Percentiles rank a stretch among this genome's conserved stretches.
These are phyloP conservation scores for Fusarium verrucosum DNA, from an alignment of 2,329 filamentous ascomycete genomes.

Conservation along the genomic window DNA sequence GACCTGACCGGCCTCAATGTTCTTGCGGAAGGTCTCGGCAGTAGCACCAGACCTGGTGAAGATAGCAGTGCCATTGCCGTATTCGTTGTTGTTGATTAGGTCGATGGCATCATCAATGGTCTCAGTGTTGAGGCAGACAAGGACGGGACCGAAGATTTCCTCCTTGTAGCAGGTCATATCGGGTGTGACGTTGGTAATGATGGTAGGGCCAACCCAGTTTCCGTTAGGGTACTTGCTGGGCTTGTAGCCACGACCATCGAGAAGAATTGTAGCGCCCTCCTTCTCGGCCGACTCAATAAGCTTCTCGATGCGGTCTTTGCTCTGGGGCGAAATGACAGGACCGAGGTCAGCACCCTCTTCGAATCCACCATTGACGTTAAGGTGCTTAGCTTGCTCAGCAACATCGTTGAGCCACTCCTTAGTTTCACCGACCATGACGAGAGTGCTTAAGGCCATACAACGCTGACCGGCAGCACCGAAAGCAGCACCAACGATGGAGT, in stretches of 20 bases:
- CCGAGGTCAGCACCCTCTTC: slow-evolving; percentile 82
- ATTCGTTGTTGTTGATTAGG: slow-evolving; percentile 85
- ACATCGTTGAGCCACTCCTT: slow-evolving; percentile 84
- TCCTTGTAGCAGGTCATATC: slow-evolving; percentile 86
- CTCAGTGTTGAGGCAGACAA: slow-evolving; percentile 81
- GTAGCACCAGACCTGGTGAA: slow-evolving; percentile 83
- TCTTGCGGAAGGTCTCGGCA: slow-evolving; percentile 79
- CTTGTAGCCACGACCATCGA: slow-evolving; percentile 80
- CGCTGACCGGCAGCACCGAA: slow-evolving; percentile 87
- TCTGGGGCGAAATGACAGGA: slow-evolving; percentile 82
- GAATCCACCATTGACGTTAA: slow-evolving; percentile 83
- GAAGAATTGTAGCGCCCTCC: slow-evolving; percentile 83
- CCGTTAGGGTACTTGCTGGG: slow-evolving; percentile 83
- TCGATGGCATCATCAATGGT: slow-evolving; percentile 83
- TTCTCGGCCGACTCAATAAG: slow-evolving; percentile 80
- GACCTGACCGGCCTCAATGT: slow-evolving; percentile 86
- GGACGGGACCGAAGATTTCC: slow-evolving; percentile 86
- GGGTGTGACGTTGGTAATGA: slow-evolving; percentile 82
- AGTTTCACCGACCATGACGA: slow-evolving; percentile 86
- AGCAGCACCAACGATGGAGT: slow-evolving; percentile 83
- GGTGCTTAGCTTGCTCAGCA: slow-evolving; percentile 75
- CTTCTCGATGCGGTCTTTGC: slow-evolving; percentile 79
- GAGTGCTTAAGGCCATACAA: slow-evolving; percentile 86
- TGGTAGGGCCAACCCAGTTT: slow-evolving; percentile 85
- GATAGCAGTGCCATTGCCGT: slow-evolving; percentile 86